Conservation (phyloP, 768 basidiomycete species). For the Boletus speciosus region DNA sequence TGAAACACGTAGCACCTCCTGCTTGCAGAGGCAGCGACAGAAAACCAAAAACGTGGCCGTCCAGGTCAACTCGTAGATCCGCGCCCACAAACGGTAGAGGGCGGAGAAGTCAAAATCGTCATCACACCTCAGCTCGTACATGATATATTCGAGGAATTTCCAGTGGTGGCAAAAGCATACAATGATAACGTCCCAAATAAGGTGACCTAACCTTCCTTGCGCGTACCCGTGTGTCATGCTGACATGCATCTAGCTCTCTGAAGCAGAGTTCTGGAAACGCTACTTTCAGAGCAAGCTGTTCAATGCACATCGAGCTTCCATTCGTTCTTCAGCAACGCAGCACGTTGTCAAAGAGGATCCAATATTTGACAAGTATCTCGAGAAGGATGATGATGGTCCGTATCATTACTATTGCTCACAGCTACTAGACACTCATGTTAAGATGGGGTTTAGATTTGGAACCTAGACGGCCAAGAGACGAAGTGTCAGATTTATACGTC, state of each 20-base stretch:
- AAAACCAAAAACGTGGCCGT: constrained; percentile 76
- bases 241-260: constrained; percentile 58
- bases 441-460: constrained; percentile 55
- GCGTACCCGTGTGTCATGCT: background rate
- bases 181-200: constrained; percentile 87
- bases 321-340: constrained; percentile 79
- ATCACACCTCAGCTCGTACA: constrained; percentile 89
- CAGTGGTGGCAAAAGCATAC: constrained; percentile 90
- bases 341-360: constrained; percentile 87
- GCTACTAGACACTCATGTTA: background rate
- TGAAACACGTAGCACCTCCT: constrained; percentile 57
- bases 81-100: constrained; percentile 77
- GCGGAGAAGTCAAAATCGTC: constrained; percentile 83
- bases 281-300: constrained; percentile 97
- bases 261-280: constrained; percentile 93
- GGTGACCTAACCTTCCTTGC: constrained; percentile 37
- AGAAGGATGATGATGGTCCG: constrained; percentile 91
- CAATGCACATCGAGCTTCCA: constrained; percentile 91
- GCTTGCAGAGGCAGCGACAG: constrained; percentile 69
- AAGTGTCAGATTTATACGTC: constrained; percentile 71
- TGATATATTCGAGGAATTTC: constrained; percentile 98
- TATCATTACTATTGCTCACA: constrained; percentile 1
- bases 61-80: constrained; percentile 85
- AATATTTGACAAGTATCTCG: constrained; percentile 95
- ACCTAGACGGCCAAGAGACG: constrained; percentile 65